phyloP scores from a whole-genome alignment of 768 basidiomycete genomes.

The Astraeus odoratus region DNA sequence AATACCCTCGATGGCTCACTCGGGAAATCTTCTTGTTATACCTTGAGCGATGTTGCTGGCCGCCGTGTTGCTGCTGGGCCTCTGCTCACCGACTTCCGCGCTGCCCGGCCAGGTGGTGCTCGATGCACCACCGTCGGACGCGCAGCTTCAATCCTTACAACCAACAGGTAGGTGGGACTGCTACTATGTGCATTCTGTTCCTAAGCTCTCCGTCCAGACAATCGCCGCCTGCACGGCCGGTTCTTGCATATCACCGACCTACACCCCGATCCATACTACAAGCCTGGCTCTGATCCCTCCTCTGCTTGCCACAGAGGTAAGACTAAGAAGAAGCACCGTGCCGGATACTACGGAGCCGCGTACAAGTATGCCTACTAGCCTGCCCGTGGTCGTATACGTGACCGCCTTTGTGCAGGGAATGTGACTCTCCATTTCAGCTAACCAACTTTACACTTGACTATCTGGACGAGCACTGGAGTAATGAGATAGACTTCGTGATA shows the following conservation, averaged over 20 bases:
- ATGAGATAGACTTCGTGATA: slow-evolving; percentile 85
- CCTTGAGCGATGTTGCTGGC: not conserved
- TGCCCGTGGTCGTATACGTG: not conserved
- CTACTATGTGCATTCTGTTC: not conserved
- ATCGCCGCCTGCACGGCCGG: slow-evolving; percentile 54
- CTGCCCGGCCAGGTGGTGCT: slow-evolving; percentile 38
- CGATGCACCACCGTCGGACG: no score
- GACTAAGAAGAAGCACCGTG: slow-evolving; percentile 44
- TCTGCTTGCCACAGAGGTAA: slow-evolving; percentile 61
- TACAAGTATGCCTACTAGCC: slow-evolving; percentile 44
- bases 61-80: slow-evolving; percentile 1
- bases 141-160: slow-evolving; percentile 1
- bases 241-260: slow-evolving; percentile 83
- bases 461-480: slow-evolving; percentile 71
- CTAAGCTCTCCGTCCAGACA: slow-evolving; percentile 20
- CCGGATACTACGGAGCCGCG: slow-evolving; percentile 63
- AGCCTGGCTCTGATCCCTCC: slow-evolving; percentile 40
- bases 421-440: slow-evolving; percentile 77
- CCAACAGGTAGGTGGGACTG: slow-evolving; percentile 22
- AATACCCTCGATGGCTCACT: not conserved
- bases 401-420: slow-evolving; percentile 40
- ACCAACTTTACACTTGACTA: slow-evolving; percentile 79
- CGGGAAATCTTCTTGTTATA: not conserved
- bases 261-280: slow-evolving; percentile 73
- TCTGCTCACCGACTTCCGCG: slow-evolving; percentile 13